Base-by-base conservation (phyloP, 2,329 filamentous ascomycete genomes). In the Sporothrix humicola region DNA sequence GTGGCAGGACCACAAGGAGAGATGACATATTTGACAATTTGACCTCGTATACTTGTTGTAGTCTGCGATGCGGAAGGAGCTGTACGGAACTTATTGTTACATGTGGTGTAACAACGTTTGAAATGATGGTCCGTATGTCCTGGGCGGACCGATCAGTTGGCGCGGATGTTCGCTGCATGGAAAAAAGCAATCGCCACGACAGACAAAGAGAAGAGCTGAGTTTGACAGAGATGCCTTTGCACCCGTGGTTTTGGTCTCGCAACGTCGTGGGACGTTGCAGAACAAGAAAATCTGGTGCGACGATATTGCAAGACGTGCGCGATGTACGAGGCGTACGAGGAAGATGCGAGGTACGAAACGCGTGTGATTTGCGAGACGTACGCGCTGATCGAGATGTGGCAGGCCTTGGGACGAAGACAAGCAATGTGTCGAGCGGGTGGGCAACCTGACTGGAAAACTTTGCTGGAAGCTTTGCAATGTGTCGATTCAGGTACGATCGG, bases 1-100 rank as follows among this genome's bases (percentile, higher is more conserved):
- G 84, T n/a, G 85, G 79, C 3, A 86, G 77, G 50, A 83, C 81
- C 56, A 88, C 80, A 42, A 84, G 74, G 31, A 87, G 77, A 10
- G 77, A 79, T 17, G 81, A 81, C 8, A 81, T 82, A 71, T 85
- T 81, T n/a, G 82, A 83, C 59, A 84, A 78, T 48, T 79, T 80
- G 71, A 86, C 80, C 75, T 81, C 80, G 78, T 85, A 87, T 69
- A 82, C 79, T 72, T 82, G 81, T 73, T 85, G 82, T 9, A 82
- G 81, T 12, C 82, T 79, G 37, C 63, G 48, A 42, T 73, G 58
- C 12, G 81, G 81, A 37, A 84, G 76, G 17, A 78, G 76, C 44
- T 79, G 78, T 66, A 84, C 76, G 42, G 79, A 78, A 42, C 80
- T 77, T 72, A 85, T 77, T 31, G 77, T 78, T 50, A 79, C 76